Base-by-base conservation (phyloP, 768 basidiomycete species). In the Tricholoma sp. region DNA sequence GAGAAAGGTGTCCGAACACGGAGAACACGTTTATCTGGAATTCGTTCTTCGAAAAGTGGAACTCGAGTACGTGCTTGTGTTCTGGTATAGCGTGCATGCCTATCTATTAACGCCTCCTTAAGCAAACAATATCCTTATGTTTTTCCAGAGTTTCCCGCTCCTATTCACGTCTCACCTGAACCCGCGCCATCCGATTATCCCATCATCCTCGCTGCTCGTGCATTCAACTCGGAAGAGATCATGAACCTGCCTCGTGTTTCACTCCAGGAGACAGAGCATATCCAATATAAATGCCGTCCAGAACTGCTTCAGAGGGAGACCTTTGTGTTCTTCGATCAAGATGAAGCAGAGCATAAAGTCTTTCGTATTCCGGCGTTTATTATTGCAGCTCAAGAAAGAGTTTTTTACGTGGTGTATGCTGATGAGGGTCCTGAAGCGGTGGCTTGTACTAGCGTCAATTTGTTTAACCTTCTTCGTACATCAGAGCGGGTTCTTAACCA, bases 401-500 rank as follows among this genome's bases (percentile, higher is more conserved):
- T 49, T 49, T 49, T 29, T 49, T 49, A 29, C 9, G 47, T 49
- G 6, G 47, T 49, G 47, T 29, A 49, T 49, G 47, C 47, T 49
- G 47, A 49, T 49, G 47, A 49, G 47, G 47, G 46, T 47, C 46
- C 46, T n/a, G 47, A 49, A 49, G 47, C 27, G 24, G 24, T 47
- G 46, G 46, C 46, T 27, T 47, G 22, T 27, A 47, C 46, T 47
- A 27, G 47, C 16, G 11, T 27, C 47, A 49, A 49, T 29, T 49
- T 49, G 47, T 49, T 49, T 49, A 24, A 49, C 47, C 47, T 49
- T 49, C 47, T 49, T 27, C 47, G 47, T 49, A n/a, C 47, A 49
- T 49, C 27, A 29, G 47, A 49, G 47, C 5, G 47, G 27, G 47
- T 49, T 29, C 47, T 29, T 14, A 27, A 47, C 27, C n/a, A 16